A percentile compares a stretch with the other conserved stretches of the same genome.
phyloP scores from a whole-genome alignment of 176 grass and related monocot species.

The Paspalum notatum region DNA sequence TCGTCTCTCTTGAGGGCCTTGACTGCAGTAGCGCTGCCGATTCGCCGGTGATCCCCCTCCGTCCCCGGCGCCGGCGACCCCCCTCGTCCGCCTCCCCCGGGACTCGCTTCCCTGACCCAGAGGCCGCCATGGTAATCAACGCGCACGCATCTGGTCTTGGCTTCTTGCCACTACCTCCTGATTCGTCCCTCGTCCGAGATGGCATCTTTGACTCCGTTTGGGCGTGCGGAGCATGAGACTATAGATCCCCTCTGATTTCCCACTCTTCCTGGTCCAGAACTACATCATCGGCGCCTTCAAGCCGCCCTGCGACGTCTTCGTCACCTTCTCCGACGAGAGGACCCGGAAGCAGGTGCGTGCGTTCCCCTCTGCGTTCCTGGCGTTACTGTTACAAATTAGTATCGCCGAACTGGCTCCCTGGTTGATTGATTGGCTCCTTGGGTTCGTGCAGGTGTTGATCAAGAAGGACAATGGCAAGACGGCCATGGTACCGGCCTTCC shows the following conservation, averaged over 20 bases:
- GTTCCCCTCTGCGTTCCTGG: not conserved
- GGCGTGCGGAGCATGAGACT: not conserved
- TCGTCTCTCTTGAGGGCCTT: not conserved
- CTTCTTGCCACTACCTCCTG: not conserved
- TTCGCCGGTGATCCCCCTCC: slow-evolving; percentile 28
- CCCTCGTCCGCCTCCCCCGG: not conserved
- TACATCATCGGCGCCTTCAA: slow-evolving; percentile 93
- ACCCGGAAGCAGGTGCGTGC: slow-evolving; percentile 72
- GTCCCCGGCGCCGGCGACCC: slow-evolving; percentile 6
- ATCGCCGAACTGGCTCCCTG: not conserved
- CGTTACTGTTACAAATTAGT: not conserved
- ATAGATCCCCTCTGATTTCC: slow-evolving; percentile 37
- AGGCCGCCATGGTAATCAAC: slow-evolving; percentile 40
- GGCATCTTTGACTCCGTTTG: slow-evolving; percentile 13
- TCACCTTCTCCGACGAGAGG: slow-evolving; percentile 83
- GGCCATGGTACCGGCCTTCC: slow-evolving; percentile 74
- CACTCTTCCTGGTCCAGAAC: slow-evolving; percentile 42
- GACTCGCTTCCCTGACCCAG: not conserved
- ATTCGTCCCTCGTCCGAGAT: slow-evolving; percentile 23
- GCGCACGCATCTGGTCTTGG: not conserved
- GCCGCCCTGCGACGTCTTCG: slow-evolving; percentile 73
- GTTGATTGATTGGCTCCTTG: not conserved
- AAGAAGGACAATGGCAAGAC: slow-evolving; percentile 93
- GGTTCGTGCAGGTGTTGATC: slow-evolving; percentile 54
- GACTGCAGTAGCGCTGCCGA: not conserved